A percentile compares a stretch with the other conserved stretches of the same genome.
Evolutionary conservation across 257 asterid species (phyloP).

Genomic region (Fraxinus quadrangulata): DNA sequence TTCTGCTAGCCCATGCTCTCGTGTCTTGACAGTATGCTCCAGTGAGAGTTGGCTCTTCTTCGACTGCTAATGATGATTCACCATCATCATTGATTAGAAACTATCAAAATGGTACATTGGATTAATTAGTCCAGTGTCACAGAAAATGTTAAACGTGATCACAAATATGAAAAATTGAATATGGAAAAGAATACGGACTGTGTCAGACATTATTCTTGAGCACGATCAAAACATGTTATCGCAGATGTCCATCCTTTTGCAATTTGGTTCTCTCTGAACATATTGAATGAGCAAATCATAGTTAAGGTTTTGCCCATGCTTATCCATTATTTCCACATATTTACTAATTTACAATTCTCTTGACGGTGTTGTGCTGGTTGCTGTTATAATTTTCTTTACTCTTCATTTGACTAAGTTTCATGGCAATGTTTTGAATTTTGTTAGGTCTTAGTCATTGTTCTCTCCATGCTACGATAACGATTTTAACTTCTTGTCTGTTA

Average conservation of each 20-base stretch:
- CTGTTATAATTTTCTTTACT: constrained; percentile 9
- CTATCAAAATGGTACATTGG: too few relatives aligned
- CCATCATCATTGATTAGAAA: too few relatives aligned
- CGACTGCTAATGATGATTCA: too few relatives aligned
- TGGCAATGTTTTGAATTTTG: not conserved
- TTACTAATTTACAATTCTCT: not conserved
- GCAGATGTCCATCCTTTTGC: not conserved
- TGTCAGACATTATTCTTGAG: too few relatives aligned
- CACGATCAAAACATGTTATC: not conserved
- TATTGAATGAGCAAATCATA: not conserved
- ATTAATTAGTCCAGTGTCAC: not conserved
- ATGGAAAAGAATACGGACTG: not conserved
- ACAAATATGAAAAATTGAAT: not conserved
- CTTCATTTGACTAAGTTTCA: not conserved
- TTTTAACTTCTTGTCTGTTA: not conserved
- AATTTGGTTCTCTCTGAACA: not conserved
- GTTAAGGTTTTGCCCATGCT: not conserved
- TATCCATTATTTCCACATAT: not conserved
- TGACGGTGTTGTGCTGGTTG: not conserved
- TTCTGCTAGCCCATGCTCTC: too few relatives aligned
- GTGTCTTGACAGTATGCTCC: too few relatives aligned
- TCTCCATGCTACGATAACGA: not conserved
- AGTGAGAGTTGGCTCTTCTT: too few relatives aligned
- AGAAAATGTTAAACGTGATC: not conserved
- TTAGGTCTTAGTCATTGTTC: not conserved